phyloP scores from a whole-genome alignment of 2,329 filamentous ascomycete species.

The Gaeumannomyces tritici region DNA sequence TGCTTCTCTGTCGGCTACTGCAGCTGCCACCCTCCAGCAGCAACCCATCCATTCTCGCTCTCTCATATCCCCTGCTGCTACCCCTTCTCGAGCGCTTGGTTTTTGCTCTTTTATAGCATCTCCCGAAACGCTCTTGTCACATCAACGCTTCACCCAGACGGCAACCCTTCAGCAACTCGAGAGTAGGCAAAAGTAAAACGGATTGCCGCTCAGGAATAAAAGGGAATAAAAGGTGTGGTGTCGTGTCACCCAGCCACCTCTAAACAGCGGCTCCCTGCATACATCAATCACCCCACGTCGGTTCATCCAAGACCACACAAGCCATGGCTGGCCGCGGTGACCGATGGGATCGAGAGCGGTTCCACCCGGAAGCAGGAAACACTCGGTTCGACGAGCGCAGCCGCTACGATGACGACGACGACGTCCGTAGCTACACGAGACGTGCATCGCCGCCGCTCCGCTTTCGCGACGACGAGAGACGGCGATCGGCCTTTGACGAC shows the following conservation, averaged over 20 bases:
- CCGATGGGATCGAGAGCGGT: slow-evolving; percentile 48
- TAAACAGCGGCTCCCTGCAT: neutral
- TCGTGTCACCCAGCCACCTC: neutral
- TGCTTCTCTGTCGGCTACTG: neutral
- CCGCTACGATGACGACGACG: slow-evolving; percentile 45
- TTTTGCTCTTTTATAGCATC: neutral
- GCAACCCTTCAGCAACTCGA: neutral
- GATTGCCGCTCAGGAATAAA: neutral
- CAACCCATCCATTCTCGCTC: neutral
- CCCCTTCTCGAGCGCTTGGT: neutral
- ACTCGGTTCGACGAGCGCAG: slow-evolving; percentile 24
- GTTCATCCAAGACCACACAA: neutral
- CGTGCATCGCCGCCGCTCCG: slow-evolving; percentile 18
- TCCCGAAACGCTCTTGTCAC: neutral
- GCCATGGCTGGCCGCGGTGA: slow-evolving; percentile 21
- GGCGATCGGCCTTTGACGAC: slow-evolving; percentile 29
- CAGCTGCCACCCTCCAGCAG: neutral
- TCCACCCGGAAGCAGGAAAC: slow-evolving; percentile 23
- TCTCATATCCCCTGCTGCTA: neutral
- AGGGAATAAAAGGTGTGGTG: neutral
- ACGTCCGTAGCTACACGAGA: slow-evolving; percentile 18
- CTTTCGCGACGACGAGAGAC: slow-evolving; percentile 33
- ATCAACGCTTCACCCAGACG: neutral
- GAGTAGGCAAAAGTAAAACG: neutral
- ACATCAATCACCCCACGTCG: neutral